Evolutionary conservation across 768 basidiomycete species (phyloP).

Genomic region (Royoungia palumana): DNA sequence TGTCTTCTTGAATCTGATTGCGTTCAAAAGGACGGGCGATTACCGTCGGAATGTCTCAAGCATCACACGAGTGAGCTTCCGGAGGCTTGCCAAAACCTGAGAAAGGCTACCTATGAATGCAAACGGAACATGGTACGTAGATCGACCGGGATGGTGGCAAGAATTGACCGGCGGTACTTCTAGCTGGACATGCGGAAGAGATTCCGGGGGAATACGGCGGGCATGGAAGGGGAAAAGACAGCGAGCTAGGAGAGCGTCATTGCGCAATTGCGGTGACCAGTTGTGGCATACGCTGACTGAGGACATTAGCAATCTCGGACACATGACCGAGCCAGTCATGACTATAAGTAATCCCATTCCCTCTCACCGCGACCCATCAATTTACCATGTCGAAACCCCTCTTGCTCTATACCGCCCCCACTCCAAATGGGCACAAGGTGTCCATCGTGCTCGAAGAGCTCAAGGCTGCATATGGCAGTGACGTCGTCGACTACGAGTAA

Average conservation of each 20-base stretch:
- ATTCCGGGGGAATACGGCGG: constrained; percentile 69
- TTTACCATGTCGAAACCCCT: constrained; percentile 24
- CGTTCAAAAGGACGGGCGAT: constrained; percentile 68
- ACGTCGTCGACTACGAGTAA: constrained; percentile 49
- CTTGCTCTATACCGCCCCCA: constrained; percentile 39
- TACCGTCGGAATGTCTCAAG: constrained; percentile 85
- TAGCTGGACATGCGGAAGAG: constrained; percentile 85
- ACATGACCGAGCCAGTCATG: constrained; percentile 10
- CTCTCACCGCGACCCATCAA: not conserved
- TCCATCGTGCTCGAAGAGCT: constrained; percentile 64
- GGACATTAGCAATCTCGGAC: constrained; percentile 20
- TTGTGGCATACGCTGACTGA: constrained; percentile 4
- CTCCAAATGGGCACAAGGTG: constrained; percentile 55
- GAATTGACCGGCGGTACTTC: not conserved
- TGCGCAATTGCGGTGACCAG: too few species aligned
- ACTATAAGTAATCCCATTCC: constrained; percentile 9
- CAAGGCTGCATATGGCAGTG: constrained; percentile 45
- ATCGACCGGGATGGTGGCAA: not conserved
- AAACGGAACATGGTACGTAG: constrained; percentile 80
- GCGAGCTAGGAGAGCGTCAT: not conserved
- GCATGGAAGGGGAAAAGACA: constrained; percentile 37
- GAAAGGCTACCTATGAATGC: constrained; percentile 85
- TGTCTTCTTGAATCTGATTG: constrained; percentile 86
- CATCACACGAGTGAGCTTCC: constrained; percentile 74
- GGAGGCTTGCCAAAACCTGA: constrained; percentile 71